Percentiles rank a stretch among this genome's conserved stretches.
Conservation (phyloP, 1,284 basidiomycete species). For the Ganoderma boninense region DNA sequence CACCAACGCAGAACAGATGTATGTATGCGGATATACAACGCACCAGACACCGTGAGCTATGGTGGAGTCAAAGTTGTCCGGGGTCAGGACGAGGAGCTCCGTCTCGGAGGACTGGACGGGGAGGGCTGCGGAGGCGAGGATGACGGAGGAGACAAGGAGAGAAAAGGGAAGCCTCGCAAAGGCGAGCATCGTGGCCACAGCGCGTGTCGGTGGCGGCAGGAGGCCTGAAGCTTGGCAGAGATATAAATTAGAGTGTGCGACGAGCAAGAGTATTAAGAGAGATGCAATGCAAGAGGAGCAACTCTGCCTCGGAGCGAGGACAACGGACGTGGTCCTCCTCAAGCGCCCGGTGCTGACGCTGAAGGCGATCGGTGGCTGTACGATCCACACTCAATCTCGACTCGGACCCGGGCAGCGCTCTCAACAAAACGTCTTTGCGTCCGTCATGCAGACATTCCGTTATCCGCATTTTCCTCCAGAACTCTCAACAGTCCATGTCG, state of each 20-base stretch:
- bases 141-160: conserved; percentile 45
- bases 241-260: conserved; percentile 10
- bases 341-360: not conserved
- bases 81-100: conserved; percentile 54
- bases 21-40: conserved; percentile 28
- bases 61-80: conserved; percentile 69
- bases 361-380: not conserved
- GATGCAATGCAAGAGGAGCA: not conserved
- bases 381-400: not conserved
- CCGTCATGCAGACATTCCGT: conserved; percentile 58
- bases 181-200: conserved; percentile 37
- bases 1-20: not conserved
- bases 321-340: not conserved
- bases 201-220: conserved; percentile 7
- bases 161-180: conserved; percentile 40
- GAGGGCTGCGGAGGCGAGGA: conserved; percentile 45
- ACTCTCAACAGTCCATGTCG: conserved; percentile 62
- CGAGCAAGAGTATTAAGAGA: not conserved
- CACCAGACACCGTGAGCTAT: conserved; percentile 75
- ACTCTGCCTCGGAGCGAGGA: not conserved
- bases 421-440: not conserved
- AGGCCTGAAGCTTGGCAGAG: not conserved
- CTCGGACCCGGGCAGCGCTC: not conserved
- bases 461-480: conserved; percentile 60
- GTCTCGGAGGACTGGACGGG: conserved; percentile 48